Evolutionary conservation across 176 grass and related monocot species (phyloP).

Genomic region (Pontederia paniculata): DNA sequence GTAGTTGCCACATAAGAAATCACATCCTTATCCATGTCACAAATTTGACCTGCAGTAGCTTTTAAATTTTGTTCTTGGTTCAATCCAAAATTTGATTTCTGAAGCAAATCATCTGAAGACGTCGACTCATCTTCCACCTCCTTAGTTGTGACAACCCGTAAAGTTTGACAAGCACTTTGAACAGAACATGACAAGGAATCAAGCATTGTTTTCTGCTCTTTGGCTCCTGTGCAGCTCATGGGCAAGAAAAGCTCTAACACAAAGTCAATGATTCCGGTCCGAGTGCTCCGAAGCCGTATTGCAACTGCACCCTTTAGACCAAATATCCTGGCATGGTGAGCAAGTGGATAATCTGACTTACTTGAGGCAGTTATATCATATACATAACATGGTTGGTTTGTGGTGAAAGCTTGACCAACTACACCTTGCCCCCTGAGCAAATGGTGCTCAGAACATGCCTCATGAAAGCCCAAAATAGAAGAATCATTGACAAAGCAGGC

Average conservation of each 20-base stretch:
- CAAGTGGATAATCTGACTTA: constrained; percentile 66
- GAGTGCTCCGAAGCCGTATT: constrained; percentile 59
- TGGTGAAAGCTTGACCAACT: constrained; percentile 65
- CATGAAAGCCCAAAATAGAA: constrained; percentile 49
- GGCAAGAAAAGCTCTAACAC: constrained; percentile 93
- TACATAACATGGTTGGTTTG: constrained; percentile 71
- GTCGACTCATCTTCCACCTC: constrained; percentile 54
- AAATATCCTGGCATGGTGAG: constrained; percentile 88
- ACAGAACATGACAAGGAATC: constrained; percentile 67
- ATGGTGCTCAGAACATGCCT: constrained; percentile 90
- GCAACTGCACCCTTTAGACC: constrained; percentile 77
- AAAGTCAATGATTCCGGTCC: constrained; percentile 53
- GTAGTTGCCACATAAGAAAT: neutral
- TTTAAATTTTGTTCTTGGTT: neutral
- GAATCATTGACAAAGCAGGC: constrained; percentile 65
- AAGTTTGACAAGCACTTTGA: constrained; percentile 54
- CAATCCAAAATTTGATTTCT: neutral
- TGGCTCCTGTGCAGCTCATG: constrained; percentile 31
- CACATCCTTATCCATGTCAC: neutral
- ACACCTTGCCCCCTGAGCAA: constrained; percentile 61
- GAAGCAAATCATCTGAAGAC: neutral
- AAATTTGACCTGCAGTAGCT: neutral
- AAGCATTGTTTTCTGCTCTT: constrained; percentile 76
- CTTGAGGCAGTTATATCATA: constrained; percentile 52
- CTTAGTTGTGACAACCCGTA: constrained; percentile 57